Base-by-base conservation (phyloP, 176 grass and related monocot species). In the Hyparrhenia diplandra region DNA sequence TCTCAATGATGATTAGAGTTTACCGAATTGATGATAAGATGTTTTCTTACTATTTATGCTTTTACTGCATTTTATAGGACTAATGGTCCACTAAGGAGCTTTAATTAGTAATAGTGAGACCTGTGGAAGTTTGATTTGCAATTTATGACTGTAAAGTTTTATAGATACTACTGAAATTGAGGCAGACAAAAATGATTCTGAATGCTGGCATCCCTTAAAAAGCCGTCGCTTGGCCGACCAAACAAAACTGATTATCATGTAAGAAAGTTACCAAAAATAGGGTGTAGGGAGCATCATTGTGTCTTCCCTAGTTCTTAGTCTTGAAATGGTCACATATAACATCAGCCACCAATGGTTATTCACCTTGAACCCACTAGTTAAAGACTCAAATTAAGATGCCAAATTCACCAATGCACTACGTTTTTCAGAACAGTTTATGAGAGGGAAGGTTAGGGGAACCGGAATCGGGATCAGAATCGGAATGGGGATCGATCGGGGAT, bases 401-500 rank as follows among this genome's bases (percentile, higher is more conserved):
- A 23, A 49, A 67, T 57, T 72, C 73, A 58, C 35, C 60, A 71
- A 39, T 65, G 58, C 73, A 46, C 64, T 23, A 64, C 2, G 64
- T n/a, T 77, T 85, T 67, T 43, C 27, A 57, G 80, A 61, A 63
- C 59, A 75, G 12, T 32, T n/a, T 63, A 8, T 31, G 8, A 32
- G 23, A 61, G 20, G 39, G 30, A 13, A 21, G n/a, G n/a, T n/a
- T n/a, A n/a, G 17, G 13, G 21, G 87, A 63, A 85, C 41, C 21
- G 5, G 82, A 89, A 89, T 42, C 64, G 0, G 87, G 82, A 89
- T 10, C 28, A 10, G 87, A 85, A 85, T 69, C 41, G 4, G 77
- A 88, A 88, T 62, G 64, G 0, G 87, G 71, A 89, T 51, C 83
- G 43, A 17, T 76, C 83, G 1, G 64, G 55, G n/a, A 66, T 64